Conservation (phyloP, 768 basidiomycete species). For the Pisolithus sp. region DNA sequence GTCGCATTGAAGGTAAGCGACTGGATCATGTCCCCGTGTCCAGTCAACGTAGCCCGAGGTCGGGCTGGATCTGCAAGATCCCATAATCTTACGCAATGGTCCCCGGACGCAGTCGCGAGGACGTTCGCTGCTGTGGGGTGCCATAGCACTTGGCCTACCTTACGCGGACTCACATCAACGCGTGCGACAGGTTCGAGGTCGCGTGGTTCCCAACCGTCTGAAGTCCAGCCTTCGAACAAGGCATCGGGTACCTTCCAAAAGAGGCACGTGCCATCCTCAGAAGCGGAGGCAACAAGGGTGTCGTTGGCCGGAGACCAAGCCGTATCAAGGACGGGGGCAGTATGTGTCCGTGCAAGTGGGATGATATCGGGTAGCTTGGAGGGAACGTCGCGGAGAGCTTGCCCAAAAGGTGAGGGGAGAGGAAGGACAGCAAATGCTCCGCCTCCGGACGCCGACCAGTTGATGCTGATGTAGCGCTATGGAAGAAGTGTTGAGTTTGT, state of each 20-base stretch:
- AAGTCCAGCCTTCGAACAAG: slow-evolving; percentile 78
- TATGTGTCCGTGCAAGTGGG: slow-evolving; percentile 84
- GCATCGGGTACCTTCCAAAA: slow-evolving; percentile 77
- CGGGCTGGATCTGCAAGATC: slow-evolving; percentile 74
- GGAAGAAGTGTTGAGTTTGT: slow-evolving; percentile 3
- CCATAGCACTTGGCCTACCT: slow-evolving; percentile 91
- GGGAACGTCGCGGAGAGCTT: slow-evolving; percentile 47
- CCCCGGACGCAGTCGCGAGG: slow-evolving; percentile 74
- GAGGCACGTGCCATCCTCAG: slow-evolving; percentile 90
- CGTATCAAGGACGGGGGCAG: slow-evolving; percentile 85
- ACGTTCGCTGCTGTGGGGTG: slow-evolving; percentile 88
- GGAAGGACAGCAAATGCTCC: slow-evolving; percentile 95
- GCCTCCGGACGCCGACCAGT: slow-evolving; percentile 91
- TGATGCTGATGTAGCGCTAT: slow-evolving; percentile 81
- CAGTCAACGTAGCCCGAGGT: slow-evolving; percentile 52
- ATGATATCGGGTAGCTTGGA: slow-evolving; percentile 87
- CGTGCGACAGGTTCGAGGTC: slow-evolving; percentile 84
- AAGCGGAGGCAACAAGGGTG: slow-evolving; percentile 80
- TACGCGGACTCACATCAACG: slow-evolving; percentile 74
- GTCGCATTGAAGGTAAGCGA: slow-evolving; percentile 74
- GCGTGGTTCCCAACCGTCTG: slow-evolving; percentile 71
- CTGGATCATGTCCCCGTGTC: slow-evolving; percentile 88
- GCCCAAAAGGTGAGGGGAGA: slow-evolving; percentile 63
- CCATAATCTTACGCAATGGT: slow-evolving; percentile 87
- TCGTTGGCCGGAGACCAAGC: slow-evolving; percentile 97